Conservation (phyloP, 2,329 filamentous ascomycete genomes). For the Fusarium citri region DNA sequence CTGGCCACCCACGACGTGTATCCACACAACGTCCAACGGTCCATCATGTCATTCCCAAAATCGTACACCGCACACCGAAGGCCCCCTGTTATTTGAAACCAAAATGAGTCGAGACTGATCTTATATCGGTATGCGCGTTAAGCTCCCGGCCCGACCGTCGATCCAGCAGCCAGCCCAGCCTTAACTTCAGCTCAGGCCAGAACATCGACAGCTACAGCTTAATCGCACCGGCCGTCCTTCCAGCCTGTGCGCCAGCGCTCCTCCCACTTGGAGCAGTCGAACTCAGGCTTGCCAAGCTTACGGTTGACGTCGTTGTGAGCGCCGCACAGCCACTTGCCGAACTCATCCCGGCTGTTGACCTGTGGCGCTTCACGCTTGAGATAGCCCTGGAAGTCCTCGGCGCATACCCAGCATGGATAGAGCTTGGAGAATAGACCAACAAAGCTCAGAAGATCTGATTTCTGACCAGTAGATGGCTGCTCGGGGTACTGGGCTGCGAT, state of each 20-base stretch:
- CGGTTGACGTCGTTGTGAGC: slow-evolving; percentile 89
- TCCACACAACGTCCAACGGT: slow-evolving; percentile 28
- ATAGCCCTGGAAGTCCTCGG: slow-evolving; percentile 88
- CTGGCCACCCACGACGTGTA: slow-evolving; percentile 9
- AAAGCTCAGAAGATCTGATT: slow-evolving; percentile 82
- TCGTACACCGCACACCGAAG: slow-evolving; percentile 37
- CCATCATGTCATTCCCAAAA: slow-evolving; percentile 21
- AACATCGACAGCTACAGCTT: slow-evolving; percentile 35
- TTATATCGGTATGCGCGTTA: slow-evolving; percentile 14
- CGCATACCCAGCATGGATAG: slow-evolving; percentile 97
- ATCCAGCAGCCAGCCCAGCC: slow-evolving; percentile 20
- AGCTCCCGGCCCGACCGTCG: slow-evolving; percentile 19
- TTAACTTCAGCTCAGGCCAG: slow-evolving; percentile 29
- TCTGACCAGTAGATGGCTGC: slow-evolving; percentile 73
- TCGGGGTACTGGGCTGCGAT: slow-evolving; percentile 89
- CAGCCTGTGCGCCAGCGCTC: slow-evolving; percentile 95
- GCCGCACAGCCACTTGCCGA: slow-evolving; percentile 85
- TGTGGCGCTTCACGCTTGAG: slow-evolving; percentile 77
- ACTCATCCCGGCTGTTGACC: slow-evolving; percentile 71
- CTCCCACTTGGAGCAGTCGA: slow-evolving; percentile 92
- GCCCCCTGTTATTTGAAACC: neutral
- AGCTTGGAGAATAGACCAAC: slow-evolving; percentile 83
- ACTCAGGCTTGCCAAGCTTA: slow-evolving; percentile 89
- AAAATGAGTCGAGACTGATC: slow-evolving; percentile 7
- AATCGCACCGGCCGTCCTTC: slow-evolving; percentile 75